These are phyloP conservation scores for Phytopythium oedochilum DNA, from an alignment of 352 stramenopile genomes.

Conservation along the genomic window DNA sequence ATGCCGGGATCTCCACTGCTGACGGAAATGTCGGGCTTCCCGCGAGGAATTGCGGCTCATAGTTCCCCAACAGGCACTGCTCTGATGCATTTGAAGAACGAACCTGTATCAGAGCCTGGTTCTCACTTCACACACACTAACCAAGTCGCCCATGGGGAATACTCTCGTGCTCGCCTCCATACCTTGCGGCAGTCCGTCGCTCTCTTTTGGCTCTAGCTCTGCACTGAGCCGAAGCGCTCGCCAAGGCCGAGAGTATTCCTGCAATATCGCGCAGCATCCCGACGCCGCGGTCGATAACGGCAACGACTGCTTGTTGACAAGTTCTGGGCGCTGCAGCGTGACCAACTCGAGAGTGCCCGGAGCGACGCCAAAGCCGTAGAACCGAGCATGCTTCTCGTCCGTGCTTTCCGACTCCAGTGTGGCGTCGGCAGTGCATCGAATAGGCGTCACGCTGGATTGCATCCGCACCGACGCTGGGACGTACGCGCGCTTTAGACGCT, in stretches of 20 bases:
- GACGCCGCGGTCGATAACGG: constrained; percentile 17
- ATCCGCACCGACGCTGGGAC: neutral
- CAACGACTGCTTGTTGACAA: constrained; percentile 11
- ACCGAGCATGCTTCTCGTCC: constrained; percentile 7
- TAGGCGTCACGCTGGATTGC: neutral
- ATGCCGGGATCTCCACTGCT: constrained; percentile 24
- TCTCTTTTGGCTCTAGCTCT: neutral
- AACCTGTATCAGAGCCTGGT: too few relatives aligned
- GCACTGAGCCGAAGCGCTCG: constrained; percentile 14
- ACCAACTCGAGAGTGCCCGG: constrained; percentile 19
- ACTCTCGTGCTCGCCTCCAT: too few relatives aligned
- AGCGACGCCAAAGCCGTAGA: constrained; percentile 17
- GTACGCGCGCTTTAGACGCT: neutral
- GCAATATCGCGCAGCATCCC: constrained; percentile 23
- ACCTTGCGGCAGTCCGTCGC: constrained; percentile 8
- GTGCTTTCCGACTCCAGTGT: neutral
- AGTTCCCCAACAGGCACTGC: constrained; percentile 51
- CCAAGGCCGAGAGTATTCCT: constrained; percentile 34
- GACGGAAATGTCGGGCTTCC: constrained; percentile 44
- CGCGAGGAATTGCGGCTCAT: constrained; percentile 44
- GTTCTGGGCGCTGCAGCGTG: constrained; percentile 12
- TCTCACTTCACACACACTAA: too few relatives aligned
- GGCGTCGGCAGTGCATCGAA: neutral
- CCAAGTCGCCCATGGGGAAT: too few relatives aligned
- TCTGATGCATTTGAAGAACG: constrained; percentile 7